A percentile compares a stretch with the other conserved stretches of the same genome.
These are phyloP conservation scores for Margaritispora aquatica DNA, from an alignment of 495 filamentous ascomycete species.

Conservation along the genomic window DNA sequence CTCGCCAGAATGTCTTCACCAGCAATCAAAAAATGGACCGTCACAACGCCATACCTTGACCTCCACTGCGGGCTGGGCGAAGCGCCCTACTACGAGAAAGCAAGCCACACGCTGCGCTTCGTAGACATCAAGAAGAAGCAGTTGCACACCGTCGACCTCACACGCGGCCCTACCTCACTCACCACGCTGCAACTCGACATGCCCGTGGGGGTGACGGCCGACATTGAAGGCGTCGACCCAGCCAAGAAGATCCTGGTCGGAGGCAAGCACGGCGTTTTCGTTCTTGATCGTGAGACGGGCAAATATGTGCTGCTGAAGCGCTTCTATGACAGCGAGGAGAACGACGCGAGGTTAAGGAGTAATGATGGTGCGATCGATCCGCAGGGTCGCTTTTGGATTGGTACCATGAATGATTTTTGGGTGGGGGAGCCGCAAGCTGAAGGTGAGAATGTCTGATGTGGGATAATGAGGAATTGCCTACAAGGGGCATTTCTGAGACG, in stretches of 20 bases:
- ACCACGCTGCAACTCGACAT: constrained; percentile 58
- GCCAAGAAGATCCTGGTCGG: constrained; percentile 64
- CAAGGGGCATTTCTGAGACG: background rate
- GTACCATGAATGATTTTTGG: constrained; percentile 78
- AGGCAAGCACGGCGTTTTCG: constrained; percentile 74
- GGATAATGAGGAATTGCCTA: too few relatives aligned
- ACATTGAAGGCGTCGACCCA: constrained; percentile 64
- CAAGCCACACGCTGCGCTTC: constrained; percentile 70
- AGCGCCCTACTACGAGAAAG: constrained; percentile 71
- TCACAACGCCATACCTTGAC: constrained; percentile 64
- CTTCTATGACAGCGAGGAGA: constrained; percentile 44
- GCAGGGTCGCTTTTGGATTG: constrained; percentile 79
- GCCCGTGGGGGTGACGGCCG: constrained; percentile 73
- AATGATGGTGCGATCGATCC: constrained; percentile 84
- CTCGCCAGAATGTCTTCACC: background rate
- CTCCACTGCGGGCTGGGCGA: constrained; percentile 72
- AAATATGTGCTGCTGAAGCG: constrained; percentile 54
- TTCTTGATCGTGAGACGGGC: constrained; percentile 62
- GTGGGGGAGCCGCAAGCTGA: constrained; percentile 43
- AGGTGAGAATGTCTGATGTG: constrained; percentile 33
- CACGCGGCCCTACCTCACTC: constrained; percentile 55
- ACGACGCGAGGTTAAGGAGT: constrained; percentile 45
- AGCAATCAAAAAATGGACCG: constrained; percentile 19
- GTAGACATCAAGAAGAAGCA: constrained; percentile 81
- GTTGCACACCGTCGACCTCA: constrained; percentile 68